Percentiles rank a stretch among this genome's conserved stretches.
These are phyloP conservation scores for Hyaloscypha hepaticicola DNA, from an alignment of 495 filamentous ascomycete genomes.

Conservation along the genomic window DNA sequence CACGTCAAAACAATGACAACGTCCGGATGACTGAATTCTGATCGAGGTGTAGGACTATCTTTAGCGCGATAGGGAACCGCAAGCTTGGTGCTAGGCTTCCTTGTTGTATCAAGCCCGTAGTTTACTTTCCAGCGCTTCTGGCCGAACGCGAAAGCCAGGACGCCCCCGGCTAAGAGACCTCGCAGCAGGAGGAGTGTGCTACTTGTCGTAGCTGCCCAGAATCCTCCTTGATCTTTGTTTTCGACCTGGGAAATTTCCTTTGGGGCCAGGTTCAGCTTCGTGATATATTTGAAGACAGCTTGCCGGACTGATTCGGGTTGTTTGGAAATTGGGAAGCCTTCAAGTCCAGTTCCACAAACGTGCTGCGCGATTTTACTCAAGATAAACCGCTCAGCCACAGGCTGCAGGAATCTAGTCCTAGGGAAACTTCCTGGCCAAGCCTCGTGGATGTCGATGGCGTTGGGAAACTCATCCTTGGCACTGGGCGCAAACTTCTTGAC, in stretches of 20 bases:
- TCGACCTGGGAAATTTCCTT: conserved; percentile 41
- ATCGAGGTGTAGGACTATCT: conserved; percentile 47
- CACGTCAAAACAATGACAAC: conserved; percentile 65
- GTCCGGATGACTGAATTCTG: conserved; percentile 77
- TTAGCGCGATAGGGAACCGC: conserved; percentile 76
- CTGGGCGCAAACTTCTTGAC: conserved; percentile 30
- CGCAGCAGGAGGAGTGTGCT: conserved; percentile 54
- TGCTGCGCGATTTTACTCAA: conserved; percentile 11
- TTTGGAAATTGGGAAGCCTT: conserved; percentile 42
- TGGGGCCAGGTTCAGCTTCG: conserved; percentile 29
- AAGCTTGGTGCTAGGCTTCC: conserved; percentile 40
- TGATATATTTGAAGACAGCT: conserved; percentile 46
- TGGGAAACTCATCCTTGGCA: conserved; percentile 9
- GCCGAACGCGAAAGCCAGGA: conserved; percentile 53
- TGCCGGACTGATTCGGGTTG: conserved; percentile 37
- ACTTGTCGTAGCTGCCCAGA: conserved; percentile 31
- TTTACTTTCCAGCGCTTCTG: conserved; percentile 68
- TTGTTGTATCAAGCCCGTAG: conserved; percentile 57
- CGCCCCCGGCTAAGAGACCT: conserved; percentile 57
- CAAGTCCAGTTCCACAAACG: conserved; percentile 41
- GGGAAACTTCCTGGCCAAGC: conserved; percentile 10
- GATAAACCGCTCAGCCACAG: conserved; percentile 7
- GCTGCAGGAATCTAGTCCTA: conserved; percentile 16
- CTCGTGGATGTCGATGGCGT: conserved; percentile 15
- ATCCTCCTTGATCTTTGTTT: neutral